Base-by-base conservation (phyloP, 148 eudicot species). In the Talinum fruticosum region DNA sequence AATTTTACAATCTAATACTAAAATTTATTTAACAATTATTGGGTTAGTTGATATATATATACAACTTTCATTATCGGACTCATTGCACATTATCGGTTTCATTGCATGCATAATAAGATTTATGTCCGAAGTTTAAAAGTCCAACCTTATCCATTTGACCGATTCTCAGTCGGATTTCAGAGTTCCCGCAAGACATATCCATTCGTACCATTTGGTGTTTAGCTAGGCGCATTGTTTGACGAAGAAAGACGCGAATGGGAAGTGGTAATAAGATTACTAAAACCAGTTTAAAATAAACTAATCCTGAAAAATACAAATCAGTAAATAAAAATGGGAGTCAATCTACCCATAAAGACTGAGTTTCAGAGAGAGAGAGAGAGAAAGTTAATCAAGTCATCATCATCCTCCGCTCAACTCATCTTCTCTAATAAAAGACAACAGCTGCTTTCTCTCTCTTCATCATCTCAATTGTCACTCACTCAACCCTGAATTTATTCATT, bases 381-480 rank as follows among this genome's bases (percentile, higher is more conserved):
- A 51, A 75, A 68, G 1, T 12, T 19, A 32, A 69, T 54, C 53
- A 26, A 71, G 62, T 41, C 47, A 41, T 75, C 75, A 71, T 81
- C 66, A 81, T 81, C 23, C 72, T 81, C 37, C 51, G 33, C 83
- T 72, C 83, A 77, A 36, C 74, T 73, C 74, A n/a, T n/a, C n/a
- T n/a, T 74, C 80, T 68, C 78, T 66, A 82, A 81, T n/a, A 7
- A 41, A 41, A 41, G 47, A 1, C 47, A 41, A 41, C 47, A 77
- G 77, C 36, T 67, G 77, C 77, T 73, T 74, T 82, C 33, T 72
- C 74, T 24, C 71, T 41, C 81, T 30, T 62, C 71, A 73, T 77
- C 77, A 77, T 77, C 81, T 78, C 71, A 33, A 74, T 23, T 74
- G 69, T 69, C 78, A 82, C 74, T 81, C 77, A 76, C 76, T 53